These are phyloP conservation scores for Paramecium octaurelia DNA, from an alignment of 73 alveolate species.

Conservation along the genomic window DNA sequence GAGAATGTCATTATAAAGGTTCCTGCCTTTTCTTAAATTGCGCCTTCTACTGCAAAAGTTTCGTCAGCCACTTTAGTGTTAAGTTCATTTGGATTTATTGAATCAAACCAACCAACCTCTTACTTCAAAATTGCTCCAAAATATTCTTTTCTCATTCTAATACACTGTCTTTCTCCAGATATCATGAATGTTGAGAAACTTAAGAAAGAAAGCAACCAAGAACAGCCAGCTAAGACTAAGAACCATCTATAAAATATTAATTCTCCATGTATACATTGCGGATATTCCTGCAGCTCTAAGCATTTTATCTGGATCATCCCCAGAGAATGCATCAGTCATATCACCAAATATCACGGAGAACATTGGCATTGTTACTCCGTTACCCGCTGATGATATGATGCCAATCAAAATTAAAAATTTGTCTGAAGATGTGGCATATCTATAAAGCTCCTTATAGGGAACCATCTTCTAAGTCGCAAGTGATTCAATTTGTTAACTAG, in stretches of 20 bases:
- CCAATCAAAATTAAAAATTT: conserved; percentile 55
- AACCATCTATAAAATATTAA: conserved; percentile 51
- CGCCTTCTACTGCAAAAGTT: conserved; percentile 67
- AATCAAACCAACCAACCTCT: conserved; percentile 79
- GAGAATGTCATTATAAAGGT: conserved; percentile 67
- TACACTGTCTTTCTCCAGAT: conserved; percentile 57
- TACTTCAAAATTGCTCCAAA: conserved; percentile 67
- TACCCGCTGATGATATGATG: conserved; percentile 46
- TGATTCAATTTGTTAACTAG: background rate
- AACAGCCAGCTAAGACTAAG: conserved; percentile 59
- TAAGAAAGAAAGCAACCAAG: conserved; percentile 60
- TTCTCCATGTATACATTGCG: background rate
- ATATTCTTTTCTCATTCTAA: conserved; percentile 65
- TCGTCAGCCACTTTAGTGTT: conserved; percentile 72
- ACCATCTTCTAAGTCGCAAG: background rate
- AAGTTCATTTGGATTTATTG: conserved; percentile 67
- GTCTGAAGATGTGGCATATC: conserved; percentile 63
- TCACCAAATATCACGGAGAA: conserved; percentile 75
- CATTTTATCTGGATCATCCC: conserved; percentile 51
- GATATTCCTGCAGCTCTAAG: conserved; percentile 50
- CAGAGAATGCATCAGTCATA: conserved; percentile 74
- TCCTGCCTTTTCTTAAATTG: conserved; percentile 75
- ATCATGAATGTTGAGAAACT: conserved; percentile 3
- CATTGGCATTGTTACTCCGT: conserved; percentile 73
- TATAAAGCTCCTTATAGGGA: conserved; percentile 19